A percentile compares a stretch with the other conserved stretches of the same genome.
Conservation (phyloP, 2,329 filamentous ascomycete genomes). For the Exophiala aquamarina region DNA sequence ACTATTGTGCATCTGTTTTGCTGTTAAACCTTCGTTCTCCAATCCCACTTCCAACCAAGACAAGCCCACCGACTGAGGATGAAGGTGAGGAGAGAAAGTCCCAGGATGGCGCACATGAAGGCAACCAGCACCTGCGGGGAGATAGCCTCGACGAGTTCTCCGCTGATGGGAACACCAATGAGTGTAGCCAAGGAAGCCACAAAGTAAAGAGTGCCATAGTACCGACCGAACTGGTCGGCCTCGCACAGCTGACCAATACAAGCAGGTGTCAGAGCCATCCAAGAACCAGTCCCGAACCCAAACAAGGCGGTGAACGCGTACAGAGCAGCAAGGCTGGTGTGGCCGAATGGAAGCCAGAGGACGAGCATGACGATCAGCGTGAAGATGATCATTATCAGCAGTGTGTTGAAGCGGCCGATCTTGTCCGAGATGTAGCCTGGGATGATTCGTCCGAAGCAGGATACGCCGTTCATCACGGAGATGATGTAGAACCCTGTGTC, state of each 20-base stretch:
- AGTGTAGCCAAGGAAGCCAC: conserved; percentile 48
- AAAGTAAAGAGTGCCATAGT: conserved; percentile 49
- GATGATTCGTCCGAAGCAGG: conserved; percentile 44
- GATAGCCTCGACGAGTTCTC: conserved; percentile 46
- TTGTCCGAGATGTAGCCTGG: conserved; percentile 46
- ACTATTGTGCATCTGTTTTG: too few species aligned
- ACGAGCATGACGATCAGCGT: conserved; percentile 43
- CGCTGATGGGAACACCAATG: conserved; percentile 47
- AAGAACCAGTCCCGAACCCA: conserved; percentile 51
- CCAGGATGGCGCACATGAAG: conserved; percentile 46
- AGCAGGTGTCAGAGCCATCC: conserved; percentile 38
- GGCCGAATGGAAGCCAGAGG: conserved; percentile 48
- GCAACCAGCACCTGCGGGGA: conserved; percentile 47
- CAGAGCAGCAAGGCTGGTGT: conserved; percentile 38
- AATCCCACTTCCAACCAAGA: conserved; percentile 39
- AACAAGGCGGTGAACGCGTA: conserved; percentile 49
- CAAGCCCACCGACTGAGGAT: conserved; percentile 37
- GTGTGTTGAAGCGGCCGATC: conserved; percentile 48
- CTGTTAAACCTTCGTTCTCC: conserved; percentile 37
- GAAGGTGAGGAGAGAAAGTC: conserved; percentile 35
- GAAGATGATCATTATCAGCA: conserved; percentile 37
- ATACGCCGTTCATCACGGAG: conserved; percentile 46
- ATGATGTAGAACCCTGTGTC: conserved; percentile 45
- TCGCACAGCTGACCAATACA: conserved; percentile 50
- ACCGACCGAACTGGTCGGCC: conserved; percentile 49